These are phyloP conservation scores for Stachybotrys echinatus DNA, from an alignment of 2,329 filamentous ascomycete species.

Conservation along the genomic window DNA sequence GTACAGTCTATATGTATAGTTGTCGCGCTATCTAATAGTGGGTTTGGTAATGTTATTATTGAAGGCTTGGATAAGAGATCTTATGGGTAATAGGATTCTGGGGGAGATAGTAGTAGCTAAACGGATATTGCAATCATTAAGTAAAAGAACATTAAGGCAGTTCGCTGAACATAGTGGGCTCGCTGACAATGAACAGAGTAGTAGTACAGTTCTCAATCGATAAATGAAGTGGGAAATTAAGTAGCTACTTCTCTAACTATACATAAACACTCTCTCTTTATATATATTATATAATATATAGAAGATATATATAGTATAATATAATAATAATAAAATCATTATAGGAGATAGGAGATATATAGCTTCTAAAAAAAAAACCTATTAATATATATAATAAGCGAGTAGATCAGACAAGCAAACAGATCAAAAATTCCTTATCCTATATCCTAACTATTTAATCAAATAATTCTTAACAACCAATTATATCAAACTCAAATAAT, in stretches of 20 bases:
- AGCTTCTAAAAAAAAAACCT: background rate
- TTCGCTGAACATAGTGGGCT: background rate
- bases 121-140: background rate
- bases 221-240: no score
- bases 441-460: background rate
- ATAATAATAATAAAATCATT: constrained; percentile 8
- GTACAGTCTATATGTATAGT: background rate
- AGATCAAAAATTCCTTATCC: no score
- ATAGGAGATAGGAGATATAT: background rate
- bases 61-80: background rate
- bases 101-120: background rate
- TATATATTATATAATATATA: background rate
- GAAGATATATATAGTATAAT: constrained; percentile 5
- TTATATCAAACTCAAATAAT: background rate
- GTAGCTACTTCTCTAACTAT: no score
- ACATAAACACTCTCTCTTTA: no score
- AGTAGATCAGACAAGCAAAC: no score
- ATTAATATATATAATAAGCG: constrained; percentile 1
- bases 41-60: background rate
- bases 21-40: background rate
- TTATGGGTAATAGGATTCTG: background rate
- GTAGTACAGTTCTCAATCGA: no score
- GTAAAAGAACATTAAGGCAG: background rate
- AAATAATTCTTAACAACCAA: background rate
- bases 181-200: background rate